These are phyloP conservation scores for Neurospora sp. DNA, from an alignment of 495 filamentous ascomycete species.

Conservation along the genomic window DNA sequence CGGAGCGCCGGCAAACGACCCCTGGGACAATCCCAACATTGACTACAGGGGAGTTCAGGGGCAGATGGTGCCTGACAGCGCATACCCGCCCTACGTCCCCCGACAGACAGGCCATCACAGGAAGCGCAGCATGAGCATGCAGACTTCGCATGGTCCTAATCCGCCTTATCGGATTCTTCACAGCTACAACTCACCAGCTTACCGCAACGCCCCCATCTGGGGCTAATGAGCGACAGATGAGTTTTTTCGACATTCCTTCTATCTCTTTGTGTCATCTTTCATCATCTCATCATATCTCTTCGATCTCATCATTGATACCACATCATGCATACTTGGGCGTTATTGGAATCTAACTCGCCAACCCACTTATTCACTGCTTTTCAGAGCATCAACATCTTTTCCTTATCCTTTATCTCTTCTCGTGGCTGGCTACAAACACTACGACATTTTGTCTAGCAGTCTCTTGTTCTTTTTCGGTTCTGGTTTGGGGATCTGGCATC, in stretches of 20 bases:
- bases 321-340: not conserved
- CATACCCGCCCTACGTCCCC: conserved; percentile 21
- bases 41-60: conserved; percentile 18
- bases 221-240: conserved; percentile 13
- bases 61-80: conserved; percentile 14
- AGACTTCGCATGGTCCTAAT: conserved; percentile 4
- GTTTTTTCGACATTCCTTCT: not conserved
- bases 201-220: conserved; percentile 36
- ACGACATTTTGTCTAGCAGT: not conserved
- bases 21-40: conserved; percentile 21
- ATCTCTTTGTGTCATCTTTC: conserved; percentile 1
- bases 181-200: conserved; percentile 40
- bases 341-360: not conserved
- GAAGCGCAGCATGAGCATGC: conserved; percentile 27
- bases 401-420: not conserved
- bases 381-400: not conserved
- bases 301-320: not conserved
- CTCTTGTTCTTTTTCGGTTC: not conserved
- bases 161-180: conserved; percentile 34
- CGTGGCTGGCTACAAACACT: not conserved
- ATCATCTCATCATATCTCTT: not conserved
- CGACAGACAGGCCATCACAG: conserved; percentile 23
- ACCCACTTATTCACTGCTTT: not conserved
- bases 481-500: not conserved
- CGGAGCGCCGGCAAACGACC: conserved; percentile 14